Evolutionary conservation across 1,284 basidiomycete species (phyloP).

Genomic region (Agaricales sp.): DNA sequence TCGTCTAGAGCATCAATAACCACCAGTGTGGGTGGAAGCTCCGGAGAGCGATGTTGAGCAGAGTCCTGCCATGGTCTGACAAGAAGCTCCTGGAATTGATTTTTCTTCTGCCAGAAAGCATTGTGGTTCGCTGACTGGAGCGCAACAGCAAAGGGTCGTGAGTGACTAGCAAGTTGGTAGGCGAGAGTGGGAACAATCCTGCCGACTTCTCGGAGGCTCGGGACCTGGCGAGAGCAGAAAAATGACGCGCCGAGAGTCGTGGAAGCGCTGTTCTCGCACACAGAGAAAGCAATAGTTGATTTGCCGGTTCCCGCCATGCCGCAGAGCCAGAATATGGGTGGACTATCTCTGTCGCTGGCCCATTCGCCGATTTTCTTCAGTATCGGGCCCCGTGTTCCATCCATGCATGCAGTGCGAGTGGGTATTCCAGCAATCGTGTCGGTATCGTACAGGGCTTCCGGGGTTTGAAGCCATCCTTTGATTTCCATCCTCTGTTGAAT

Average conservation of each 20-base stretch:
- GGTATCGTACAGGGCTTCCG: background rate
- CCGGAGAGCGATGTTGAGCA: background rate
- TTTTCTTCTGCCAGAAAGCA: background rate
- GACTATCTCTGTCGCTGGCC: background rate
- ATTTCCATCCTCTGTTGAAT: too few species aligned
- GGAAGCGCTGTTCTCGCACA: background rate
- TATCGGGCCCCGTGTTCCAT: background rate
- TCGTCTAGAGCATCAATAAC: slow-evolving; percentile 3
- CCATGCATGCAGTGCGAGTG: too few species aligned
- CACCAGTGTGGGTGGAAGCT: background rate
- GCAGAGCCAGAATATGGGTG: background rate
- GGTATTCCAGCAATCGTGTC: too few species aligned
- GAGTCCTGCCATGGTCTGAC: background rate
- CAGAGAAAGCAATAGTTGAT: background rate
- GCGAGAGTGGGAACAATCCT: background rate
- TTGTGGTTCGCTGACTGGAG: background rate
- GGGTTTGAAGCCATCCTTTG: too few species aligned
- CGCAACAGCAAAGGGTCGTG: background rate
- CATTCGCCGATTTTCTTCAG: background rate
- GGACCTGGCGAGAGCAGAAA: background rate
- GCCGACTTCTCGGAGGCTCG: background rate
- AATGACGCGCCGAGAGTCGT: background rate
- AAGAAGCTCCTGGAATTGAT: background rate
- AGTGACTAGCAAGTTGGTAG: background rate
- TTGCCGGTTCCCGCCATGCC: background rate